Conservation (phyloP, 345 rosid species). For the Syzygium oleosum region DNA sequence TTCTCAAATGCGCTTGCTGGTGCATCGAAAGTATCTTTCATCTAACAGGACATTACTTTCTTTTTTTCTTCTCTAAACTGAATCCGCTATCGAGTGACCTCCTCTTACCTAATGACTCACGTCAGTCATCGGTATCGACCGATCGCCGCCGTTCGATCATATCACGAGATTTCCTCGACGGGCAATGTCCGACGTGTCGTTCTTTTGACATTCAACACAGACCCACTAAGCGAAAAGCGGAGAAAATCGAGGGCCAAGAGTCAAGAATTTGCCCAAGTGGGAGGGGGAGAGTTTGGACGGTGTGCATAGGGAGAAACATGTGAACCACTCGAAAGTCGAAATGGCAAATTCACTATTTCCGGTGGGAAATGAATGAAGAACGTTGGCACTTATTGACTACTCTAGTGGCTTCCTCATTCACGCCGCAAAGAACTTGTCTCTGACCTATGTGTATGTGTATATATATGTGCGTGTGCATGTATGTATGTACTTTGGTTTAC, state of each 20-base stretch:
- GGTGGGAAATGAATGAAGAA: not conserved
- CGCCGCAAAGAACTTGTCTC: too few relatives aligned
- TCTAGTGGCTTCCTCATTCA: too few relatives aligned
- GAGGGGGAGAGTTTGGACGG: not conserved
- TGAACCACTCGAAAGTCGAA: not conserved
- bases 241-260: not conserved
- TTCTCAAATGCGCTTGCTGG: not conserved
- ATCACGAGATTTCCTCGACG: not conserved
- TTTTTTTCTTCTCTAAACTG: too few relatives aligned
- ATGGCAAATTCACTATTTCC: not conserved
- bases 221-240: not conserved
- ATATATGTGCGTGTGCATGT: too few relatives aligned
- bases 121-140: fast-evolving
- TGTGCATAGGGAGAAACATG: not conserved
- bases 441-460: too few relatives aligned
- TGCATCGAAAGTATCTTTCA: not conserved
- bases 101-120: not conserved
- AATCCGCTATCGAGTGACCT: not conserved
- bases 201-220: not conserved
- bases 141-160: not conserved
- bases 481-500: too few relatives aligned
- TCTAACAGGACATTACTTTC: too few relatives aligned
- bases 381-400: not conserved
- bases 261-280: not conserved
- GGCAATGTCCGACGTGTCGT: fast-evolving